These are phyloP conservation scores for Jamesozyma jinghongensis DNA, from an alignment of 805 yeast genomes.

Conservation along the genomic window DNA sequence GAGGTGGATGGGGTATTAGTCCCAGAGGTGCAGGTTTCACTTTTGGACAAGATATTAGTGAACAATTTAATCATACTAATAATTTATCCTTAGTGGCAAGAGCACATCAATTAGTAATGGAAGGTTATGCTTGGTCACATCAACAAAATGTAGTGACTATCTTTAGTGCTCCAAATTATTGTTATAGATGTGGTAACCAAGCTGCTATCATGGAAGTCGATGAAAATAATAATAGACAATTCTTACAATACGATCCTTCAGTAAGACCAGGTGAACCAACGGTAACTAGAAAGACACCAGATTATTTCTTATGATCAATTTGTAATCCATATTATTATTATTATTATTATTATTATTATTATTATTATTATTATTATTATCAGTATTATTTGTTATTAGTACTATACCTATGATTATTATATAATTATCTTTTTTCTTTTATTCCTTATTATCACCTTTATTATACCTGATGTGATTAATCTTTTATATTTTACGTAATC, in stretches of 20 bases:
- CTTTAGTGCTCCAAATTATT: conserved; percentile 91
- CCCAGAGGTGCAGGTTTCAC: conserved; percentile 99
- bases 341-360: not conserved
- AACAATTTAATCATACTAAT: conserved; percentile 87
- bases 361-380: not conserved
- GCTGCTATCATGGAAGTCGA: conserved; percentile 98
- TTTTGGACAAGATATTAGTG: conserved; percentile 91
- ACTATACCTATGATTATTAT: no score
- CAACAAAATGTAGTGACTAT: conserved; percentile 91
- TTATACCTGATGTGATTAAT: not conserved
- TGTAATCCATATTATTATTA: no score
- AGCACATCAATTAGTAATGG: conserved; percentile 98
- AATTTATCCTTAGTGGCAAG: conserved; percentile 79
- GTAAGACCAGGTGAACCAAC: conserved; percentile 98
- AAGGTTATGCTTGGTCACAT: conserved; percentile 91
- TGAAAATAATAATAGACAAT: conserved; percentile 83
- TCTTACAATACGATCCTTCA: conserved; percentile 91
- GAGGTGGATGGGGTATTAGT: conserved; percentile 97
- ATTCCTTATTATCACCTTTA: not conserved
- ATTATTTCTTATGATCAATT: conserved; percentile 64
- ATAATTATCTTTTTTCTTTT: no score
- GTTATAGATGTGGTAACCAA: conserved; percentile 96
- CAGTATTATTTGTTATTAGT: no score
- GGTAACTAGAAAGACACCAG: conserved; percentile 94
- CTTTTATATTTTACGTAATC: no score